These are phyloP conservation scores for Cladochytrium replicatum DNA, from an alignment of 192 early-diverging fungal species.

Conservation along the genomic window DNA sequence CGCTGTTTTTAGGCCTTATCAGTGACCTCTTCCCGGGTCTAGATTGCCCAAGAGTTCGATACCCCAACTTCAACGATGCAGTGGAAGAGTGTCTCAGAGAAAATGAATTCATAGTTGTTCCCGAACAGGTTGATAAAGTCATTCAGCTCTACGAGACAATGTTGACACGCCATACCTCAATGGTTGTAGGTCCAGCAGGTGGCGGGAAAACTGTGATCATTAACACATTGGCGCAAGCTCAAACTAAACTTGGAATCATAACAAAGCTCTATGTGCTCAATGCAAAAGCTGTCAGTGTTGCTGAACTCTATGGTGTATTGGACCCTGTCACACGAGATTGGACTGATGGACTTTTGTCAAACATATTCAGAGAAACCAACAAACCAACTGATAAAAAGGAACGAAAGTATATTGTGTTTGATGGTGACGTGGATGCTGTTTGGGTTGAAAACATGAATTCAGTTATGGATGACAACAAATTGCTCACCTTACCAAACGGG, in stretches of 20 bases:
- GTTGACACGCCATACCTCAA: slow-evolving; percentile 48
- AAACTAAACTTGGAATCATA: slow-evolving; percentile 45
- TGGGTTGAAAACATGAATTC: slow-evolving; percentile 63
- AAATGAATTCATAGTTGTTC: slow-evolving; percentile 41
- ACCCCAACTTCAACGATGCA: slow-evolving; percentile 55
- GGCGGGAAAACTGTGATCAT: slow-evolving; percentile 54
- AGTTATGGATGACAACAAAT: slow-evolving; percentile 53
- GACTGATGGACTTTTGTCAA: slow-evolving; percentile 51
- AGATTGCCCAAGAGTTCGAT: slow-evolving; percentile 52
- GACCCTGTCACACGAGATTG: slow-evolving; percentile 50
- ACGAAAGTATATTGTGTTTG: slow-evolving; percentile 53
- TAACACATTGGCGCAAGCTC: slow-evolving; percentile 46
- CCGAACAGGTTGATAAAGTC: slow-evolving; percentile 55
- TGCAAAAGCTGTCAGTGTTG: slow-evolving; percentile 51
- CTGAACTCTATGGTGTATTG: slow-evolving; percentile 47
- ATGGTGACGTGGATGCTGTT: slow-evolving; percentile 51
- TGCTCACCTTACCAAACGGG: slow-evolving; percentile 51
- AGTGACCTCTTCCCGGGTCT: slow-evolving; percentile 49
- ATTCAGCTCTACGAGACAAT: slow-evolving; percentile 55
- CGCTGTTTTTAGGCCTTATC: slow-evolving; percentile 48
- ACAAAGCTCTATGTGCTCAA: slow-evolving; percentile 51
- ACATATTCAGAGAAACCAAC: slow-evolving; percentile 52
- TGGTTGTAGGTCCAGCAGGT: slow-evolving; percentile 52
- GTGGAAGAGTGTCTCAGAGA: slow-evolving; percentile 47
- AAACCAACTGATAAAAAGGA: slow-evolving; percentile 53